Evolutionary conservation across 139 green algal genomes (phyloP).

Genomic region (Zygnema cylindricum): DNA sequence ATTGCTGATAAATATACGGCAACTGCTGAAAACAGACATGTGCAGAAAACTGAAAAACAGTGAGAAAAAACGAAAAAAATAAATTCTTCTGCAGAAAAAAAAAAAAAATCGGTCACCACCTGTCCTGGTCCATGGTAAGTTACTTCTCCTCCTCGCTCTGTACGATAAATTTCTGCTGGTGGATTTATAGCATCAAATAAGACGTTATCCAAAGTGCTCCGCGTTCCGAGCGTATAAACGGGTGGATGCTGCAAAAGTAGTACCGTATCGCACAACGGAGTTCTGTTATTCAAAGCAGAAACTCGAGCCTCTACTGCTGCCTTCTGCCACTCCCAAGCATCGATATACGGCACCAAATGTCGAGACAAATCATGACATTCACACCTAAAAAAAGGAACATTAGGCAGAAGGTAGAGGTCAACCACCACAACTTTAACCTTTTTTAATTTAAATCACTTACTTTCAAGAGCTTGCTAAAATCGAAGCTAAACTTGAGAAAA

Average conservation of each 20-base stretch:
- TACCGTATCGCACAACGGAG: background rate
- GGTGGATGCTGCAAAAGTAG: constrained; percentile 77
- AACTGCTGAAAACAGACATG: background rate
- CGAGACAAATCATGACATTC: constrained; percentile 49
- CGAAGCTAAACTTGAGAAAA: no score
- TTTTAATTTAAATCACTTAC: no score
- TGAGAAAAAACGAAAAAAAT: background rate
- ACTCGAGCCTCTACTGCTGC: constrained; percentile 16
- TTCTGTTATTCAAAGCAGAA: background rate
- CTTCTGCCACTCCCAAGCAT: constrained; percentile 55
- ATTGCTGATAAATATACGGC: background rate
- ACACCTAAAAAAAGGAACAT: constrained; percentile 23
- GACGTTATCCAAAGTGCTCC: constrained; percentile 67
- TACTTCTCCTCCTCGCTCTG: constrained; percentile 81
- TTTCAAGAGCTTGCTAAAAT: no score
- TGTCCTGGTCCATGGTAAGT: constrained; percentile 84
- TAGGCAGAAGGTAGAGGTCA: no score
- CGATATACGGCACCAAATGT: constrained; percentile 39
- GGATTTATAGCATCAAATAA: constrained; percentile 70
- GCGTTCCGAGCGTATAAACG: constrained; percentile 78
- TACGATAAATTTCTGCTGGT: constrained; percentile 68
- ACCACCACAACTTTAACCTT: no score
- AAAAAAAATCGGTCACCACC: constrained; percentile 40
- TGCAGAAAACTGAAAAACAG: background rate
- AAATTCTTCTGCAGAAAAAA: no score